phyloP scores from a whole-genome alignment of 305 asterid species.

The Rubia balearica region DNA sequence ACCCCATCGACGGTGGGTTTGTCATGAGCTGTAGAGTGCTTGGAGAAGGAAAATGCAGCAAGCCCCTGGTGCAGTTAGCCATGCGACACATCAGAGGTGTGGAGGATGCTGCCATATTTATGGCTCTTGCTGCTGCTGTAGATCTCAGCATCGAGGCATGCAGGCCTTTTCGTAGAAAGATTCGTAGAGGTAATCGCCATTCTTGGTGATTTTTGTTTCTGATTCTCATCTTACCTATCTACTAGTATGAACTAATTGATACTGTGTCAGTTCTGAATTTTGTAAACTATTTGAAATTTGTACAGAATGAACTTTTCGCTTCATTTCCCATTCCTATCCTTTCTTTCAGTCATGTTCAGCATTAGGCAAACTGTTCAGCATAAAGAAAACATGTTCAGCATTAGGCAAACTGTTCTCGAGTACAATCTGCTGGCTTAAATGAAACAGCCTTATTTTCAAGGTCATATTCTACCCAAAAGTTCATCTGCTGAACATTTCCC shows the following conservation, averaged over 20 bases:
- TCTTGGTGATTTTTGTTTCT: slow-evolving; percentile 41
- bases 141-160: slow-evolving; percentile 91
- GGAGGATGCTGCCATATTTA: slow-evolving; percentile 90
- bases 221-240: background rate
- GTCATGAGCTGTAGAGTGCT: slow-evolving; percentile 86
- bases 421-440: slow-evolving; percentile 35
- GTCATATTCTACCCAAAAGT: slow-evolving; percentile 42
- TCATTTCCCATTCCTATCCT: background rate
- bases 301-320: slow-evolving; percentile 33
- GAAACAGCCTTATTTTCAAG: slow-evolving; percentile 26
- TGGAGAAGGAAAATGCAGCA: slow-evolving; percentile 76
- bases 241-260: background rate
- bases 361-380: no score
- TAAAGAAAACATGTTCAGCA: background rate
- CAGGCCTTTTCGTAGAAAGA: slow-evolving; percentile 65
- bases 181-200: slow-evolving; percentile 48
- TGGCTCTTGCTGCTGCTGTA: slow-evolving; percentile 92
- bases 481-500: slow-evolving; percentile 40
- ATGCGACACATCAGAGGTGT: slow-evolving; percentile 78
- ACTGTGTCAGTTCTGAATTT: slow-evolving; percentile 17
- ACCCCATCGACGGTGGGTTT: slow-evolving; percentile 62
- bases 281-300: slow-evolving; percentile 32
- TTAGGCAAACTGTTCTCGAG: background rate
- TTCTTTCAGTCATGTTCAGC: slow-evolving; percentile 3
- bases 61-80: slow-evolving; percentile 77